A percentile compares a stretch with the other conserved stretches of the same genome.
Evolutionary conservation across 257 asterid species (phyloP).

Genomic region (Solanum piurae): DNA sequence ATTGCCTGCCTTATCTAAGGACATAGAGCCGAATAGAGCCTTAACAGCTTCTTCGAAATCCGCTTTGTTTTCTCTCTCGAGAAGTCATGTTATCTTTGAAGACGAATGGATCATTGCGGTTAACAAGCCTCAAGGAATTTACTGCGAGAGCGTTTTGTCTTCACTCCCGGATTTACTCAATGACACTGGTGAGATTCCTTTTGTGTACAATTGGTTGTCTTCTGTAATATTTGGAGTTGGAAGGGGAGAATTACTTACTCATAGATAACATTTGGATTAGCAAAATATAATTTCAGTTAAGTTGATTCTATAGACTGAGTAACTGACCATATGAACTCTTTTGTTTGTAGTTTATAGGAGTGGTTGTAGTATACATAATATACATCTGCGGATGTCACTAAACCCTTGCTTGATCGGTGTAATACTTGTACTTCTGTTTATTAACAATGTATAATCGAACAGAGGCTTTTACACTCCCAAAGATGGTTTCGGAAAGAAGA

Average conservation of each 20-base stretch:
- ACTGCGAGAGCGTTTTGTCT: slow-evolving; percentile 60
- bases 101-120: slow-evolving; percentile 86
- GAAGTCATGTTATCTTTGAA: slow-evolving; percentile 60
- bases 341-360: background rate
- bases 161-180: slow-evolving; percentile 37
- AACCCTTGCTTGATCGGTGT: background rate
- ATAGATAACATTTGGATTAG: background rate
- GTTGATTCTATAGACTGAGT: background rate
- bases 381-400: background rate
- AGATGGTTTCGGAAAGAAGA: background rate
- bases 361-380: background rate
- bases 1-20: slow-evolving; percentile 53
- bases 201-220: background rate
- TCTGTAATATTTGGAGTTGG: background rate
- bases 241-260: background rate
- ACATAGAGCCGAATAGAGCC: slow-evolving; percentile 66
- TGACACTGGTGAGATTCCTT: slow-evolving; percentile 3
- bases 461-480: background rate
- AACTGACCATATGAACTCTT: background rate
- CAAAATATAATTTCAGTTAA: background rate
- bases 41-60: slow-evolving; percentile 72
- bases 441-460: background rate
- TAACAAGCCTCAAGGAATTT: slow-evolving; percentile 79
- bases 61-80: slow-evolving; percentile 50
- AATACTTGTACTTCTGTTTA: background rate